phyloP scores from a whole-genome alignment of 495 filamentous ascomycete genomes.

The Hypoxylon lenormandii region DNA sequence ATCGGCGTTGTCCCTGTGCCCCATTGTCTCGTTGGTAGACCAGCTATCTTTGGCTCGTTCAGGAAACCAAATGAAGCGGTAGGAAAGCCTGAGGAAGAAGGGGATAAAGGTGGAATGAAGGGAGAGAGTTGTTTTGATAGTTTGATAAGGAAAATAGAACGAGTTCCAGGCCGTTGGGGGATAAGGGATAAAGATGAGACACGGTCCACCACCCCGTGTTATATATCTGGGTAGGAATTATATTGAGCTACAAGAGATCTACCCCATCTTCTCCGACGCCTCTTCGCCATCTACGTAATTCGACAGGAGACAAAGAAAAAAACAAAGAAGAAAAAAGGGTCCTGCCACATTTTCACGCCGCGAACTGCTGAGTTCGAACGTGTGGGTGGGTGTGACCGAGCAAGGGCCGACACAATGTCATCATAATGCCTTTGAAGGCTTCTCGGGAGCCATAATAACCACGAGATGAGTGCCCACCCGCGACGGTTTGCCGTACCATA shows the following conservation, averaged over 20 bases:
- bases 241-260: conserved; percentile 9
- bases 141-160: conserved; percentile 27
- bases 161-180: conserved; percentile 36
- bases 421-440: conserved; percentile 33
- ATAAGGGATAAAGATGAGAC: conserved; percentile 16
- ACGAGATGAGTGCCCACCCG: conserved; percentile 25
- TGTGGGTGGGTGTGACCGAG: conserved; percentile 42
- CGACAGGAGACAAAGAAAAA: not conserved
- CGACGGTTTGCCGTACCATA: conserved; percentile 11
- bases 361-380: conserved; percentile 14
- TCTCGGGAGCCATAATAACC: conserved; percentile 13
- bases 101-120: conserved; percentile 2
- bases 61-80: conserved; percentile 12
- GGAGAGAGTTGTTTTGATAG: not conserved
- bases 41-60: conserved; percentile 18
- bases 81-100: conserved; percentile 12
- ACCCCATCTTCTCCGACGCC: not conserved
- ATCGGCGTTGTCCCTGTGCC: conserved; percentile 37
- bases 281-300: not conserved
- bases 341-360: not conserved
- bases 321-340: conserved; percentile 35
- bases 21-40: conserved; percentile 26
- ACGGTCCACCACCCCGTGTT: conserved; percentile 34
- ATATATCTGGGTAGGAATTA: conserved; percentile 22
- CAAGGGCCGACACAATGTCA: conserved; percentile 45